Conservation (phyloP, 306 rosid genomes). For the Castanea mollissima region DNA sequence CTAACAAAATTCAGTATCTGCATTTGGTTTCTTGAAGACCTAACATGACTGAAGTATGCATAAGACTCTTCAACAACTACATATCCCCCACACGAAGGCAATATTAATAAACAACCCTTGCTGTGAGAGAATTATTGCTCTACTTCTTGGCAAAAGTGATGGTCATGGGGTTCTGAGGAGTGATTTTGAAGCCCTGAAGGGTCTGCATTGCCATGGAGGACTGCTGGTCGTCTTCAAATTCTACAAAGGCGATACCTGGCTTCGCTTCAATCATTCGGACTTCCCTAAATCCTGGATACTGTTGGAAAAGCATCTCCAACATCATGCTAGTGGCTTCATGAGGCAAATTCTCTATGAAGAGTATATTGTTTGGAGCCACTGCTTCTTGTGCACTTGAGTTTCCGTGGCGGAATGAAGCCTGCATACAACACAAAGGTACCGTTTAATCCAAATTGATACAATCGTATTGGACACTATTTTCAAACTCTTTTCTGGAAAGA, state of each 20-base stretch:
- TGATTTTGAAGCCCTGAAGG: constrained; percentile 91
- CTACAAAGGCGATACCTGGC: constrained; percentile 98
- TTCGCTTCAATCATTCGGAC: constrained; percentile 95
- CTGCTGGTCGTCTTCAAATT: constrained; percentile 87
- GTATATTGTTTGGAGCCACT: constrained; percentile 75
- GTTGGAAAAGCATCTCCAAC: constrained; percentile 93
- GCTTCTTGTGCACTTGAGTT: constrained; percentile 65
- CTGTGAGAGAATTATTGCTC: constrained; percentile 7
- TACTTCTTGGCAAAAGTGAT: constrained; percentile 93
- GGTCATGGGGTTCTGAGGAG: constrained; percentile 86
- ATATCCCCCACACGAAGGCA: constrained; percentile 1
- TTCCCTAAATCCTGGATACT: constrained; percentile 95
- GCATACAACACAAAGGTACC: constrained; percentile 15
- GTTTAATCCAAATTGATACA: constrained; percentile 5
- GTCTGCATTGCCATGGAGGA: constrained; percentile 96
- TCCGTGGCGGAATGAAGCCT: constrained; percentile 76
- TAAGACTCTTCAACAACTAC: constrained; percentile 17
- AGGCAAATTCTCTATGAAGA: constrained; percentile 95
- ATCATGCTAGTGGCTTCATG: constrained; percentile 78
- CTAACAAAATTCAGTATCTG: constrained; percentile 20
- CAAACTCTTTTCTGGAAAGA: not conserved
- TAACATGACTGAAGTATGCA: constrained; percentile 23
- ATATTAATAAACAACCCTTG: constrained; percentile 8
- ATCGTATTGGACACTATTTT: not conserved
- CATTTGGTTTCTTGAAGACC: constrained; percentile 31